Evolutionary conservation across 2,329 filamentous ascomycete species (phyloP).

Genomic region (Cytospora schulzeri): DNA sequence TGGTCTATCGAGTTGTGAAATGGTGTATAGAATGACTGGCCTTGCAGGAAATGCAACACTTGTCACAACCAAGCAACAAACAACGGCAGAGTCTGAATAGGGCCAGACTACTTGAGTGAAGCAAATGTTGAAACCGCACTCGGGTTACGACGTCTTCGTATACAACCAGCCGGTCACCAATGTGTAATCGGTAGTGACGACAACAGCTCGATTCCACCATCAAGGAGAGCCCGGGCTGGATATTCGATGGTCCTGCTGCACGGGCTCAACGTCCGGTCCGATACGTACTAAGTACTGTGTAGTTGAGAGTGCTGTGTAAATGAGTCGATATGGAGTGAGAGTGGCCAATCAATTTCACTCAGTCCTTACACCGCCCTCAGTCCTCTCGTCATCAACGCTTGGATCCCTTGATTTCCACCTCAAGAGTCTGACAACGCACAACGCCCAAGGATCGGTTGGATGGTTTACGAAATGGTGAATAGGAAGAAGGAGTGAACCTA

Average conservation of each 20-base stretch:
- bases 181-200: background rate
- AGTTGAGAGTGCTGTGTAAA: background rate
- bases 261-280: background rate
- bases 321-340: constrained; percentile 16
- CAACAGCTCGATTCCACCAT: background rate
- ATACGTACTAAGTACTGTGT: no score
- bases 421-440: constrained; percentile 4
- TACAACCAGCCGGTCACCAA: background rate
- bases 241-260: constrained; percentile 3
- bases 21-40: background rate
- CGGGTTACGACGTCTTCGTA: background rate
- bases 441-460: background rate
- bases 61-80: background rate
- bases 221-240: background rate
- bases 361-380: constrained; percentile 10
- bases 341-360: background rate
- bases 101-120: background rate
- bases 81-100: background rate
- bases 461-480: background rate
- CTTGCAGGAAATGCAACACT: background rate
- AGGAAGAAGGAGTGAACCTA: background rate
- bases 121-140: background rate
- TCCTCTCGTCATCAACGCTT: constrained; percentile 6
- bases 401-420: constrained; percentile 6
- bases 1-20: background rate